Base-by-base conservation (phyloP, 352 stramenopile species). In the Globisporangium ultimum region DNA sequence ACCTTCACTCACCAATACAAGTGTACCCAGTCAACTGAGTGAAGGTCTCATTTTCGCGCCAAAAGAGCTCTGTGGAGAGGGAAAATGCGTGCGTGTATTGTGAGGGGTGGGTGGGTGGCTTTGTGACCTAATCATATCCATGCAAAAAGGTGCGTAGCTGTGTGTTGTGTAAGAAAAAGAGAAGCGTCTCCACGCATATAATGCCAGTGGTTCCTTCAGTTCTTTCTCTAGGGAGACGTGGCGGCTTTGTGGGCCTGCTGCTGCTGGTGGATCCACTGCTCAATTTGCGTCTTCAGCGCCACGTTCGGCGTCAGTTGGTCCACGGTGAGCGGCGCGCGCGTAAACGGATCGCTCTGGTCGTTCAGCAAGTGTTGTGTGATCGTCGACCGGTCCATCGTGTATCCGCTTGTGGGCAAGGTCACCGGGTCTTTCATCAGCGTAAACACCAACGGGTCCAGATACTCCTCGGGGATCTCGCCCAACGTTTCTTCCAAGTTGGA, bases 301-400 rank as follows among this genome's bases (percentile, higher is more conserved):
- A 51, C 66, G 42, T 91, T 87, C 3, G 84, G 72, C 43, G 74
- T 63, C 42, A 94, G 62, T 49, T 91, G 68, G 12, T 87, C 67
- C 22, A 80, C 67, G 7, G 84, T 85, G 24, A 99, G 77, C 21
- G 87, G 79, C 43, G 96, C 84, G 18, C 96, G 89, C 62, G 96
- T 99, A 78, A 99, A 99, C 28, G 97, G 97, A 76, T 99, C 97
- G 48, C 81, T 98, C 21, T 91, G 85, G 70, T 98, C 90, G 77
- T 99, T 99, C 53, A 99, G 69, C 57, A 99, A 72, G 75, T 99
- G 95, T 68, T 98, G 97, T 50, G 87, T 90, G 66, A 99, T 99
- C 11, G 91, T 98, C 14, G 88, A 79, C 22, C 94, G 80, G 64
- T 98, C 96, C 63, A 98, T 95, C 57, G 89, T 76, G 62, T 95